phyloP scores from a whole-genome alignment of 2,329 filamentous ascomycete species.

The Periconia sp. region DNA sequence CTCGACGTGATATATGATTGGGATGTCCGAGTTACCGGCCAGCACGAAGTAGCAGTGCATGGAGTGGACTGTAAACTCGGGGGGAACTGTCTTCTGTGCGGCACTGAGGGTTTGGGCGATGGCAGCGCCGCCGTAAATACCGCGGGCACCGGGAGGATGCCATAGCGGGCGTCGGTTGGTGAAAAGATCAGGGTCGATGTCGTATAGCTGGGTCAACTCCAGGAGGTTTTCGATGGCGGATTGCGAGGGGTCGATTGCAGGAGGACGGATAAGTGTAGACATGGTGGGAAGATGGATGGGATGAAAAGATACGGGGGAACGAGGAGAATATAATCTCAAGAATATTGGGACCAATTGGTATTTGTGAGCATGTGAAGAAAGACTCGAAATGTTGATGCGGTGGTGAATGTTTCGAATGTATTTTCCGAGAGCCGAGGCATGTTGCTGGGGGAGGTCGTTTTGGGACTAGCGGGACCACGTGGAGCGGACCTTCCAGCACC shows the following conservation, averaged over 20 bases:
- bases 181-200: slow-evolving; percentile 83
- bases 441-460: too few relatives aligned
- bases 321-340: not conserved
- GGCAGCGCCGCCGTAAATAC: slow-evolving; percentile 89
- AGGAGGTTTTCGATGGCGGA: slow-evolving; percentile 86
- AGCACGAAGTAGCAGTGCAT: slow-evolving; percentile 99
- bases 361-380: not conserved
- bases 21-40: slow-evolving; percentile 79
- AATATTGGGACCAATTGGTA: not conserved
- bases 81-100: slow-evolving; percentile 82
- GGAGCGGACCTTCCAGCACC: too few relatives aligned
- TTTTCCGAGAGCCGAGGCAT: too few relatives aligned
- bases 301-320: not conserved
- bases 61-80: slow-evolving; percentile 81
- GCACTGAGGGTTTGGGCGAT: slow-evolving; percentile 90
- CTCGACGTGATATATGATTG: slow-evolving; percentile 94
- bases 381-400: too few relatives aligned
- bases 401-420: too few relatives aligned
- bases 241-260: slow-evolving; percentile 70
- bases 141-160: slow-evolving; percentile 88
- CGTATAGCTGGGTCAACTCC: slow-evolving; percentile 77
- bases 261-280: slow-evolving; percentile 72
- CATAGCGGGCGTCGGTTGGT: slow-evolving; percentile 90
- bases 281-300: slow-evolving; percentile 22
- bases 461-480: too few relatives aligned